Evolutionary conservation across 495 filamentous ascomycete species (phyloP), one percentile per base, ranked within the genome.

Genomic region (Cryomyces minteri): DNA sequence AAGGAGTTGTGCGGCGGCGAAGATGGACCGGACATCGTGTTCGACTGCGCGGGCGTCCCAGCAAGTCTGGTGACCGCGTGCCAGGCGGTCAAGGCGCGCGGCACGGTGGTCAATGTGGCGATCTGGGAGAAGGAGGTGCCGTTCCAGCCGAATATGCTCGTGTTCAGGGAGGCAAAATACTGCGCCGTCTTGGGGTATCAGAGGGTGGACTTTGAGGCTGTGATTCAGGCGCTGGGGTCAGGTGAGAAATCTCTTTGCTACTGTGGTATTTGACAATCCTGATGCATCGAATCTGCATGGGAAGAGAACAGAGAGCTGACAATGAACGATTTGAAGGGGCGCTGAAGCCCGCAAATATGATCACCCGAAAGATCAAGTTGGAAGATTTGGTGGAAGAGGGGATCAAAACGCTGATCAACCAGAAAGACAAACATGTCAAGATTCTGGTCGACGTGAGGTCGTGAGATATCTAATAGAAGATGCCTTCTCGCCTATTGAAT

Each of bases 401-500:
- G 0, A 52, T 62, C 47, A 49, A 52, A 43, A 43, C 53, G 4
- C 47, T 63, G 44, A 58, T 62, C 31, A 52, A 55, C 7, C 53
- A 62, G 40, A 63, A 63, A 51, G 60, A 61, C 32, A 56, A 57
- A 46, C 60, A 61, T 44, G 59, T 63, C 4, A 63, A 63, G 48
- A 62, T 63, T 41, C 38, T 63, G 44, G 59, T 63, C 1, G 53
- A 62, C 18, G 34, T 54, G 18, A 25, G 1, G 18, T 25, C 18
- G 18, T 25, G 18, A 25, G 18, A 25, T 25, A 1, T 25, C 18
- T 25, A 25, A 25, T 2, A 25, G 18, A 25, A 25, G 18, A 25
- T 25, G 18, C 18, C 18, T 2, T 25, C 18, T 25, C 18, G 18
- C 18, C 18, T 25, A 25, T 25, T 25, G 18, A 25, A 2, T 25